Base-by-base conservation (phyloP, 441 rosid genomes). In the Metrosideros polymorpha region DNA sequence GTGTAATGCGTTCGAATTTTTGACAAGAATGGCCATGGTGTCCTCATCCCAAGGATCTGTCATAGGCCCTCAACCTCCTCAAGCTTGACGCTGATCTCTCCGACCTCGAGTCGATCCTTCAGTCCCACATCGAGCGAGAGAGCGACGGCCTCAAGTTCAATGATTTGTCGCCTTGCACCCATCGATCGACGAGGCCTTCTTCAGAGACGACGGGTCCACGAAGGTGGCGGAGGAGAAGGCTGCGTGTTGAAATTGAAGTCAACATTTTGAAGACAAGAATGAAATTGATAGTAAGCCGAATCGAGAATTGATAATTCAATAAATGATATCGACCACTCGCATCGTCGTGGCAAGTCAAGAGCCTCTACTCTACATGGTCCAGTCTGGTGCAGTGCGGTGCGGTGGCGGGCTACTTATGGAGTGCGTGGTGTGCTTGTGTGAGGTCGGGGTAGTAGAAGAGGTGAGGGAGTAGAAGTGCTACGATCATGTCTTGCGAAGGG, bases 381-480 rank as follows among this genome's bases (percentile, higher is more conserved):
- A n/a, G n/a, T n/a, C n/a, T n/a, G n/a, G n/a, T n/a, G n/a, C n/a
- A n/a, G n/a, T n/a, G n/a, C 12, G 49, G 49, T 45, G 10, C 49
- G 49, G 3, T 45, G 49, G 49, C 49, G 0, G 49, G 10, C 49
- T 45, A 45, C 49, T 39, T 1, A 57, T 13, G 51, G 90, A 90
- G 29, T 92, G 93, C 53, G 85, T 88, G 2, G 86, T 91, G 29
- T 92, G 92, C 63, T 76, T 89, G 6, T 29, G 87, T 56, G 83
- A 53, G 83, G 82, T 90, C 14, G 85, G 88, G 71, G 77, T 54
- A 53, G 90, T 86, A 43, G 91, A 86, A n/a, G 90, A 90, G 61
- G 85, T 86, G 19, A 85, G 79, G 85, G 87, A 88, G 56, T 42
- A 84, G 54, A 82, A 87, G 75, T 90, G 91, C 5, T 63, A 18